Conservation (phyloP, 2,329 filamentous ascomycete species). For the Microascus cirrosus region DNA sequence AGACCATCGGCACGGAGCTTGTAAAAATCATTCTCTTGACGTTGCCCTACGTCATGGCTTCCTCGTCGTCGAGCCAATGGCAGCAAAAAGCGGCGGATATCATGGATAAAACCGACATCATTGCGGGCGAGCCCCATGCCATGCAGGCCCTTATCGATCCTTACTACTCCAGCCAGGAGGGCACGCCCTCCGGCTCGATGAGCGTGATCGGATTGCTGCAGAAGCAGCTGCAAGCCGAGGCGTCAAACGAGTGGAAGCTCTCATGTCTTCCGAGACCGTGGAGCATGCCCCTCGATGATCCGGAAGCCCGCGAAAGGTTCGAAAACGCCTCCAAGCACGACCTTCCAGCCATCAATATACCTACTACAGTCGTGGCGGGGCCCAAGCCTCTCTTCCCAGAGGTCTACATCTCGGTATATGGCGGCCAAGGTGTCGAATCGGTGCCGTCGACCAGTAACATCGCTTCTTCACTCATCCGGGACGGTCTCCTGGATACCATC, state of each 20-base stretch:
- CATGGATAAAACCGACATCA: constrained; percentile 90
- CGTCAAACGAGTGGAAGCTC: constrained; percentile 63
- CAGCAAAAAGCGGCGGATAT: constrained; percentile 65
- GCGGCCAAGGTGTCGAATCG: constrained; percentile 75
- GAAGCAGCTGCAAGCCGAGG: constrained; percentile 72
- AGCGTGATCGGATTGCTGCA: constrained; percentile 76
- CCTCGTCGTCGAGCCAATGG: constrained; percentile 52
- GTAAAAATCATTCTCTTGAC: constrained; percentile 95
- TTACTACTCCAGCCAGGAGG: constrained; percentile 57
- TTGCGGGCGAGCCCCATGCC: constrained; percentile 77
- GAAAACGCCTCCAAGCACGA: constrained; percentile 58
- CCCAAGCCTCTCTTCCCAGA: constrained; percentile 77
- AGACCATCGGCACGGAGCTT: constrained; percentile 69
- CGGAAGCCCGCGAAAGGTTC: constrained; percentile 48
- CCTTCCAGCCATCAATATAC: constrained; percentile 67
- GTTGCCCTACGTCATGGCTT: constrained; percentile 78
- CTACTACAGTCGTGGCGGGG: constrained; percentile 64
- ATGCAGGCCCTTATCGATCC: constrained; percentile 81
- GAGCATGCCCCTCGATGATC: constrained; percentile 50
- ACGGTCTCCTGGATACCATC: constrained; percentile 82
- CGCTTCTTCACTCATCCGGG: constrained; percentile 72
- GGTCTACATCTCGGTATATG: constrained; percentile 86
- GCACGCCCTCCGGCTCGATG: constrained; percentile 48
- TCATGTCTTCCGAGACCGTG: constrained; percentile 57
- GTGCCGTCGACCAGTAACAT: constrained; percentile 70